Conservation (phyloP, 1,284 basidiomycete species). For the Cutaneotrichosporon sp. region DNA sequence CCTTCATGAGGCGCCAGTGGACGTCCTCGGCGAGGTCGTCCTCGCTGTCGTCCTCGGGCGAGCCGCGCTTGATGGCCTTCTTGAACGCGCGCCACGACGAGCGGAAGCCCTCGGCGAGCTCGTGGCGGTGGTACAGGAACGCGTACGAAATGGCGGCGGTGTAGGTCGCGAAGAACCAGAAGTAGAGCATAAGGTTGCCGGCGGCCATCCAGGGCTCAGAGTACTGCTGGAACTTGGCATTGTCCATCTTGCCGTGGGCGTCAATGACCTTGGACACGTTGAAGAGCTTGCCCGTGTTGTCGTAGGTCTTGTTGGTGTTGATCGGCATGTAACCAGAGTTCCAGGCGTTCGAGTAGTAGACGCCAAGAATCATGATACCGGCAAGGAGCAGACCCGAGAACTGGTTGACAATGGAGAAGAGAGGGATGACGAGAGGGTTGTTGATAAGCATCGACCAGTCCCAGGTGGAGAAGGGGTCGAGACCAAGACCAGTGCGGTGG, state of each 20-base stretch:
- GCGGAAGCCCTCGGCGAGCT: constrained; percentile 60
- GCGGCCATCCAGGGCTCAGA: constrained; percentile 12
- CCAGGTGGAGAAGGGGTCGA: constrained; percentile 34
- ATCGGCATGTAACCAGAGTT: constrained; percentile 16
- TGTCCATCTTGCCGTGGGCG: constrained; percentile 12
- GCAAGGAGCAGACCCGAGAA: constrained; percentile 6
- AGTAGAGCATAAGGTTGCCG: constrained; percentile 4
- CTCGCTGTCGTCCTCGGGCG: constrained; percentile 11
- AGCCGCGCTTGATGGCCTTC: not conserved
- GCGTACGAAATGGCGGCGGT: constrained; percentile 33
- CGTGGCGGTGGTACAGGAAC: constrained; percentile 71
- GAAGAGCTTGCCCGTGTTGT: constrained; percentile 52
- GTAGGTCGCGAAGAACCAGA: constrained; percentile 25
- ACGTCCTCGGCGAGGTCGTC: constrained; percentile 60
- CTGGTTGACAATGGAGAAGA: constrained; percentile 10
- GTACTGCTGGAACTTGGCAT: constrained; percentile 25
- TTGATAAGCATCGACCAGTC: constrained; percentile 17
- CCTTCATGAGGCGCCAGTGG: constrained; percentile 49
- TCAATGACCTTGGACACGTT: constrained; percentile 21
- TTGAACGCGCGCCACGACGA: constrained; percentile 4
- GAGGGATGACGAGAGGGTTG: constrained; percentile 2
- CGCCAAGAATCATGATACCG: constrained; percentile 12
- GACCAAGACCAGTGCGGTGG: constrained; percentile 27
- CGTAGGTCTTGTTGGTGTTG: constrained; percentile 23
- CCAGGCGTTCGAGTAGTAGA: constrained; percentile 16